A percentile compares a stretch with the other conserved stretches of the same genome.
phyloP scores from a whole-genome alignment of 352 stramenopile genomes.

The Aphanomyces astaci region DNA sequence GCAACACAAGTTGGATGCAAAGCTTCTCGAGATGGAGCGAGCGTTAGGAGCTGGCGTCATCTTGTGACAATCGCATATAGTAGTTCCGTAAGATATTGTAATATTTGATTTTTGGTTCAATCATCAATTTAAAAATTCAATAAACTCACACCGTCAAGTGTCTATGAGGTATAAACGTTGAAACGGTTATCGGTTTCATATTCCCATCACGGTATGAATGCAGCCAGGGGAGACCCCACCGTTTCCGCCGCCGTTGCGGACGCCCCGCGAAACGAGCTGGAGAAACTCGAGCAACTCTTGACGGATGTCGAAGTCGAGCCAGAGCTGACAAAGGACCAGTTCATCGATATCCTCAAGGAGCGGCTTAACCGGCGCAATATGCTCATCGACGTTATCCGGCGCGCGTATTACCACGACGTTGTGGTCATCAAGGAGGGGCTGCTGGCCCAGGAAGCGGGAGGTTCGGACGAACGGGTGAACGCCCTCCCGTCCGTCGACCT shows the following conservation, averaged over 20 bases:
- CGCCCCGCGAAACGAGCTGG: not conserved
- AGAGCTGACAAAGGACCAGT: constrained; percentile 7
- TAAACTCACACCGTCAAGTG: no score
- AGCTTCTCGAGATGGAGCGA: no score
- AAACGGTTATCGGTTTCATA: not conserved
- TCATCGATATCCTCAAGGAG: constrained; percentile 6
- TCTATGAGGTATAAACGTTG: no score
- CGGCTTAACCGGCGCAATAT: not conserved
- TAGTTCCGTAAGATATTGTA: no score
- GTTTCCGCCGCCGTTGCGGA: not conserved
- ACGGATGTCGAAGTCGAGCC: constrained; percentile 7
- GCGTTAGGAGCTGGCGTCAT: not conserved
- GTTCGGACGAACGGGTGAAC: constrained; percentile 37
- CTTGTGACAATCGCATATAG: no score
- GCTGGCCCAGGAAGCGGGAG: constrained; percentile 22
- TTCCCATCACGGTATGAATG: no score
- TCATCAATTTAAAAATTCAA: no score
- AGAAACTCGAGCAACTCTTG: constrained; percentile 4
- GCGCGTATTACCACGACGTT: constrained; percentile 74
- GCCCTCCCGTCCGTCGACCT: constrained; percentile 65
- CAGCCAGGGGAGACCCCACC: not conserved
- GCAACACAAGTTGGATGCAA: not conserved
- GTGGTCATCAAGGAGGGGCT: constrained; percentile 79
- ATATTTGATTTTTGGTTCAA: no score
- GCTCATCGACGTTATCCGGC: constrained; percentile 33